Percentiles rank a stretch among this genome's conserved stretches.
These are phyloP conservation scores for Botrytis sinoallii DNA, from an alignment of 2,329 filamentous ascomycete species.

Conservation along the genomic window DNA sequence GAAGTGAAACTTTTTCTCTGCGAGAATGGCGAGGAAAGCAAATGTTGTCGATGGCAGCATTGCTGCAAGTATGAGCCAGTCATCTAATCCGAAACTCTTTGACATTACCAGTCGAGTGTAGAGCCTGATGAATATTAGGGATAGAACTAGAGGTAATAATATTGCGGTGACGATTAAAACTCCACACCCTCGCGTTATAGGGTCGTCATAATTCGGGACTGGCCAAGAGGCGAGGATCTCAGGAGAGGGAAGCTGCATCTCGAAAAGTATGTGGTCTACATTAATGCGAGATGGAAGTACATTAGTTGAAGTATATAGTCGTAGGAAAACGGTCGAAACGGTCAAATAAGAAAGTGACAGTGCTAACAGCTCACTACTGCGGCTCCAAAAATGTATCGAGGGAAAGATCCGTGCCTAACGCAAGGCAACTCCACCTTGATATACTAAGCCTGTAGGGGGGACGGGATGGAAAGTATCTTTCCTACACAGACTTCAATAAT, in stretches of 20 bases:
- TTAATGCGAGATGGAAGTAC: background rate
- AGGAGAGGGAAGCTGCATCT: constrained; percentile 17
- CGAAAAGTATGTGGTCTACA: background rate
- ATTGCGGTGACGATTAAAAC: constrained; percentile 44
- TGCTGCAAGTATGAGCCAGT: constrained; percentile 42
- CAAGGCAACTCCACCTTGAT: background rate
- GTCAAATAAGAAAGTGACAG: background rate
- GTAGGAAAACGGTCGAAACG: background rate
- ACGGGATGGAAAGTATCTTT: background rate
- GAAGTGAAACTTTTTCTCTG: constrained; percentile 38
- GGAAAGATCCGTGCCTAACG: background rate
- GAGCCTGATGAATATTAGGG: constrained; percentile 44
- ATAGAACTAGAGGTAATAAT: constrained; percentile 40
- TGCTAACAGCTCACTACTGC: background rate
- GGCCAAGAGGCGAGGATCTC: constrained; percentile 33
- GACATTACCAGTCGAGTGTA: constrained; percentile 47
- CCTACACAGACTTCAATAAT: background rate
- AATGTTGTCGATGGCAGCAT: constrained; percentile 39
- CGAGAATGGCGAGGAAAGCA: constrained; percentile 37
- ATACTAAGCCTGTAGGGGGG: background rate
- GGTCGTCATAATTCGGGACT: constrained; percentile 46
- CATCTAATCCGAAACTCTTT: constrained; percentile 47
- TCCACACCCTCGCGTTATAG: constrained; percentile 43
- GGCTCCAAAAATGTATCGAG: background rate
- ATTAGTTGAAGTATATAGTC: background rate